Evolutionary conservation across 306 rosid genomes (phyloP).

Genomic region (Ammopiptanthus mongolicus): DNA sequence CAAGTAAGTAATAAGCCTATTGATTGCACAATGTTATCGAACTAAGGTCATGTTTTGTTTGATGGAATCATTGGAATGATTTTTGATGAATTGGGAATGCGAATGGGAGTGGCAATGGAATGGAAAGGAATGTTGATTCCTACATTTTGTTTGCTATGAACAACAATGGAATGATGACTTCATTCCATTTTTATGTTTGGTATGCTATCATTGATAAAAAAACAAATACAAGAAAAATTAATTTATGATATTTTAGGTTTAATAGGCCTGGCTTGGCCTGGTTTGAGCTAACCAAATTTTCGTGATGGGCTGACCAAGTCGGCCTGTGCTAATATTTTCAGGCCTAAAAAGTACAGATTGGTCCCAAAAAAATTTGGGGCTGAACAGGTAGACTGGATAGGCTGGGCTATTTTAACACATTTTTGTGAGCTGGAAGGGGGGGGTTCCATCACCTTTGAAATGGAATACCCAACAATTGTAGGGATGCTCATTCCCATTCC

Average conservation of each 20-base stretch:
- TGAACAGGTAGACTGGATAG: not conserved
- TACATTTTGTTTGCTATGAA: not conserved
- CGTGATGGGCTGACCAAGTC: not conserved
- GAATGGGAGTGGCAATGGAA: conserved; percentile 3
- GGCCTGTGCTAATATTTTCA: not conserved
- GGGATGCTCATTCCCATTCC: not conserved
- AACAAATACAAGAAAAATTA: not conserved
- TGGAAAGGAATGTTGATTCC: not conserved
- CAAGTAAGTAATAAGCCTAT: conserved; percentile 18
- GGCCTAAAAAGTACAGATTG: not conserved
- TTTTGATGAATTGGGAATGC: not conserved
- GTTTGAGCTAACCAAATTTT: not conserved
- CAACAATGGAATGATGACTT: not conserved
- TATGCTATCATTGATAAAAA: not conserved
- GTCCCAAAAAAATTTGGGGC: not conserved
- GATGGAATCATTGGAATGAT: not conserved
- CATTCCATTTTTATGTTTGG: not conserved
- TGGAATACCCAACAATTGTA: not conserved
- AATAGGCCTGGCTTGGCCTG: not conserved
- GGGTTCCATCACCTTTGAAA: not conserved
- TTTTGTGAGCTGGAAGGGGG: not conserved
- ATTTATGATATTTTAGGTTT: not conserved
- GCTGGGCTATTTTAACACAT: not conserved
- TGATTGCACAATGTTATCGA: conserved; percentile 15
- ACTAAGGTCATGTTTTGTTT: not conserved